phyloP scores from a whole-genome alignment of 2,329 filamentous ascomycete genomes.

The Diplodia mutila region DNA sequence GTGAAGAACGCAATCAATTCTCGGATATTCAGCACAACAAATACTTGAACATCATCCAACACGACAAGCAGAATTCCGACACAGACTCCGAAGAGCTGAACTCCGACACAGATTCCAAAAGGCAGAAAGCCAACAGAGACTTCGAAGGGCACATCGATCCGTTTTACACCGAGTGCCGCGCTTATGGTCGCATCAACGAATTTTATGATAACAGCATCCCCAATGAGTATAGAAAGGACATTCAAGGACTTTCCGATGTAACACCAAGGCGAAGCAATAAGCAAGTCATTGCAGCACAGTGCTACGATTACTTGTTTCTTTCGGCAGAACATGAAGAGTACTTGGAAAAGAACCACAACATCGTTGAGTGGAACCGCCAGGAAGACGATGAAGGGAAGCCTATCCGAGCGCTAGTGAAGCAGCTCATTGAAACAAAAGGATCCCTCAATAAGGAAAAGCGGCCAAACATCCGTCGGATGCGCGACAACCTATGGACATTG shows the following conservation, averaged over 20 bases:
- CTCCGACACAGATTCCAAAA: no score
- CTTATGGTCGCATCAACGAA: slow-evolving; percentile 20
- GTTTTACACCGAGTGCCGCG: slow-evolving; percentile 21
- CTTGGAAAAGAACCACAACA: not conserved
- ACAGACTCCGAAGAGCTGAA: no score
- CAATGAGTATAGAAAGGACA: not conserved
- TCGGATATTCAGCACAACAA: no score
- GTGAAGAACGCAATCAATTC: not conserved
- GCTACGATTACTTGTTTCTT: not conserved
- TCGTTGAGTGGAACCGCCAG: not conserved
- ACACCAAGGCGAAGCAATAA: not conserved
- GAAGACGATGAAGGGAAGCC: not conserved
- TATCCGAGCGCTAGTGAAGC: slow-evolving; percentile 5
- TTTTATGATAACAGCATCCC: not conserved
- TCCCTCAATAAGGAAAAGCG: not conserved
- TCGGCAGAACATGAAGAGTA: not conserved
- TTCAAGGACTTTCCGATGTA: not conserved
- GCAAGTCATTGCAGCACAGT: not conserved
- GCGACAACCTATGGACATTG: not conserved
- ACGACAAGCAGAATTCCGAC: no score
- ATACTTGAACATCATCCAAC: no score
- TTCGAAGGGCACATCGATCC: slow-evolving; percentile 7
- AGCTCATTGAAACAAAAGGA: not conserved
- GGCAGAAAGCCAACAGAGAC: not conserved
- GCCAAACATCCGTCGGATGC: not conserved